A percentile compares a stretch with the other conserved stretches of the same genome.
Conservation (phyloP, 2,329 filamentous ascomycete species). For the Ophiostoma sp. region DNA sequence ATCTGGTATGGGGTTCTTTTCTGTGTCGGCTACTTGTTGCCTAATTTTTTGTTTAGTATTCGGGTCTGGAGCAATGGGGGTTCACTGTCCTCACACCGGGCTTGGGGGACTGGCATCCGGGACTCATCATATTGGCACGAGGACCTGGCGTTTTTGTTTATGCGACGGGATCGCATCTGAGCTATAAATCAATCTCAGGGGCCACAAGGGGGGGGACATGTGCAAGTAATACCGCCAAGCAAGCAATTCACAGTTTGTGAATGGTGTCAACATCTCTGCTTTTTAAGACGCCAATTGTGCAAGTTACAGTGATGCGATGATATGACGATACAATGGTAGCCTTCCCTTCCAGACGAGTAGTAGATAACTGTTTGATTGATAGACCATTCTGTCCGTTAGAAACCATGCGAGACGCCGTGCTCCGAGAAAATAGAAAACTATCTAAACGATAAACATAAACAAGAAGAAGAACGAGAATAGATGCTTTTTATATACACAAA, state of each 20-base stretch:
- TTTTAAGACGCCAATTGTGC: neutral
- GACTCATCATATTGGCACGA: neutral
- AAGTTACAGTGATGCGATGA: neutral
- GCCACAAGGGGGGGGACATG: too few relatives aligned
- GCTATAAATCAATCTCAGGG: neutral
- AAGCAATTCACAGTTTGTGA: too few relatives aligned
- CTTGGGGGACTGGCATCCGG: neutral
- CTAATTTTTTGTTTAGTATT: neutral
- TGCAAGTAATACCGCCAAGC: too few relatives aligned
- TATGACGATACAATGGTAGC: too few relatives aligned
- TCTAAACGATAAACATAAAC: slow-evolving; percentile 11
- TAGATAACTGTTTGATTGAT: neutral
- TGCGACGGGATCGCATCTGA: neutral
- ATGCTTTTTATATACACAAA: neutral
- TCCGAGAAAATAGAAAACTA: slow-evolving; percentile 15
- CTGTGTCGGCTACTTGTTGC: neutral
- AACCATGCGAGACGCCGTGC: slow-evolving; percentile 20
- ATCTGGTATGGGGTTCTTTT: neutral
- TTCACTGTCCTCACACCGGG: neutral
- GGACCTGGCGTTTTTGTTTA: neutral
- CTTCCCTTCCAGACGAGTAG: neutral
- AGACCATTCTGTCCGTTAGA: neutral
- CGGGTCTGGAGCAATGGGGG: slow-evolving; percentile 2
- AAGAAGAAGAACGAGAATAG: neutral
- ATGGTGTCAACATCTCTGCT: too few relatives aligned